phyloP scores from a whole-genome alignment of 495 filamentous ascomycete genomes.

The Penicillium riverlandense region DNA sequence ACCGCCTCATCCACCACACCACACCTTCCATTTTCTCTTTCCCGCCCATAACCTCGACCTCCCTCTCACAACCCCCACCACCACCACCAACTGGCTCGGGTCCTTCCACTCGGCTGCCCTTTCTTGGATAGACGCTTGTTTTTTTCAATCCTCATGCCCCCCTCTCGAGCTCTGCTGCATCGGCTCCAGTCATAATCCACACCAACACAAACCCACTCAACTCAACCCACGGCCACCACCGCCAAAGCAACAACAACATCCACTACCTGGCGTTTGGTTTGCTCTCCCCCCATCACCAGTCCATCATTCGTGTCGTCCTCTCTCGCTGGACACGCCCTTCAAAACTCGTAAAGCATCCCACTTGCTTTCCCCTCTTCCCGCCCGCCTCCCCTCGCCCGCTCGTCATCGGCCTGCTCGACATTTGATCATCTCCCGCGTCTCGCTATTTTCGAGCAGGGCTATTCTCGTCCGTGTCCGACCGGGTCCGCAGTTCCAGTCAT shows the following conservation, averaged over 20 bases:
- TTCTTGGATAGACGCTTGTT: background rate
- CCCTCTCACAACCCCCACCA: background rate
- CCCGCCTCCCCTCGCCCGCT: background rate
- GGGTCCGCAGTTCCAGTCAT: background rate
- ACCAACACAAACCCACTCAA: conserved; percentile 8
- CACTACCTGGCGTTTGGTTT: conserved; percentile 1
- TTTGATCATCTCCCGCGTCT: background rate
- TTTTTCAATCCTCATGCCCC: conserved; percentile 8
- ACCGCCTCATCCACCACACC: background rate
- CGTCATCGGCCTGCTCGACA: background rate
- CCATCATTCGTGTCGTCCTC: no score
- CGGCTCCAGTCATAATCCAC: conserved; percentile 17
- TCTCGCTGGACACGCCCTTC: no score
- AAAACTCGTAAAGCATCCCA: background rate
- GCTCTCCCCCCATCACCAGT: conserved; percentile 10
- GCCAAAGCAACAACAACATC: no score
- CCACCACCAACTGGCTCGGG: no score
- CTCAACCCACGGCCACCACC: no score
- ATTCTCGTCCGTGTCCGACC: background rate
- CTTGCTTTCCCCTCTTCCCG: conserved; percentile 7
- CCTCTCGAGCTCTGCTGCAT: conserved; percentile 16
- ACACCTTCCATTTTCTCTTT: background rate
- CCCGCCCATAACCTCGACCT: background rate
- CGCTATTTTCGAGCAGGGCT: background rate
- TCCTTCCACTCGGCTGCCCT: background rate